These are phyloP conservation scores for Lolium multiflorum DNA, from an alignment of 176 grass and related monocot species.

Conservation along the genomic window DNA sequence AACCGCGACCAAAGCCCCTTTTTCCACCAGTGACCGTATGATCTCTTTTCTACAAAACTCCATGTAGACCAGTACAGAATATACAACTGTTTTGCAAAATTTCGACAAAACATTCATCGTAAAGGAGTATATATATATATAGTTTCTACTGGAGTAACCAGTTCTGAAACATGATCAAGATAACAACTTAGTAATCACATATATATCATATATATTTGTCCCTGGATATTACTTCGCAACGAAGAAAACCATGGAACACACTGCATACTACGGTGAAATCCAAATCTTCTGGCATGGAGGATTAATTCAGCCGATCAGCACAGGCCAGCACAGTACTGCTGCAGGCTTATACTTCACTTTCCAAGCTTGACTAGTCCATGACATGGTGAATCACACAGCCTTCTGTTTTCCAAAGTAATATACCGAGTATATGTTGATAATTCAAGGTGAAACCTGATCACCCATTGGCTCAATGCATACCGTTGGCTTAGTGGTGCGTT, in stretches of 20 bases:
- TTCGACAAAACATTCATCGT: neutral
- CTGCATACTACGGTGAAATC: neutral
- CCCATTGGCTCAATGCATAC: too few species aligned
- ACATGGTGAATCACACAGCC: neutral
- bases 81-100: neutral
- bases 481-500: neutral
- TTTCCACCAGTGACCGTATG: too few species aligned
- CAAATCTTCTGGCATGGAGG: neutral
- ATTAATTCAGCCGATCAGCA: neutral
- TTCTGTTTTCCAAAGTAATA: neutral
- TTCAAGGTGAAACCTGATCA: too few species aligned
- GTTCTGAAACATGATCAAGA: neutral
- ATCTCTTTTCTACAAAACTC: neutral
- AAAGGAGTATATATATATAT: too few species aligned
- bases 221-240: neutral
- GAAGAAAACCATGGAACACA: neutral
- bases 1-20: too few species aligned
- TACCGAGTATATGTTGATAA: neutral
- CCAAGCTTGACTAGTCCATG: neutral
- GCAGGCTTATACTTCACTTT: neutral
- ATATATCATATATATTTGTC: neutral
- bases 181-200: constrained; percentile 13
- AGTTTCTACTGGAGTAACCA: neutral
- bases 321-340: neutral
- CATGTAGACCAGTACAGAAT: neutral